These are phyloP conservation scores for Ajuga reptans DNA, from an alignment of 305 asterid species.

Conservation along the genomic window DNA sequence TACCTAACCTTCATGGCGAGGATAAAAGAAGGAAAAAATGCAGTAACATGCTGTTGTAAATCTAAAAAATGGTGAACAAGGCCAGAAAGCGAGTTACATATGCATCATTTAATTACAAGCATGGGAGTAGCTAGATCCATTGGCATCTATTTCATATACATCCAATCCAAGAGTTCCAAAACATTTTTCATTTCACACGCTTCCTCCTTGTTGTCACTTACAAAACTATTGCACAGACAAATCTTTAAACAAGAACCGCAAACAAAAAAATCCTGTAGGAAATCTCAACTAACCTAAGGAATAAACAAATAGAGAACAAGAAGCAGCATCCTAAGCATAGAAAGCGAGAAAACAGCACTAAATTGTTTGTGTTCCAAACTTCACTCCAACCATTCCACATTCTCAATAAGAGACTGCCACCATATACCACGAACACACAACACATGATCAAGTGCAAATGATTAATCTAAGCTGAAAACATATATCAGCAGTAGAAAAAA, in stretches of 20 bases:
- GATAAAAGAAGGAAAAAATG: neutral
- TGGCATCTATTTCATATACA: neutral
- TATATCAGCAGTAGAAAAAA: neutral
- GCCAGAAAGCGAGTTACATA: neutral
- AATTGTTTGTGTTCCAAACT: neutral
- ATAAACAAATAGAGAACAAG: neutral
- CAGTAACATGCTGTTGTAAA: neutral
- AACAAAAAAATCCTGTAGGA: neutral
- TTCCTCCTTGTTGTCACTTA: neutral
- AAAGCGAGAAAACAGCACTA: neutral
- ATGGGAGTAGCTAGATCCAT: neutral
- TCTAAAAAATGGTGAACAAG: too few relatives aligned
- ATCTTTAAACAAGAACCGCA: neutral
- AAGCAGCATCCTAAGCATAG: neutral
- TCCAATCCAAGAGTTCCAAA: neutral
- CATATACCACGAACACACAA: neutral
- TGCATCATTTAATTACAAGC: neutral
- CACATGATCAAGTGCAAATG: neutral
- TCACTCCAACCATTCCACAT: neutral
- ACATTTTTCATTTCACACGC: neutral
- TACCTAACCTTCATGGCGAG: neutral
- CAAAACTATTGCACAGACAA: neutral
- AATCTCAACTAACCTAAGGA: neutral
- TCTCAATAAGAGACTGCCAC: neutral
- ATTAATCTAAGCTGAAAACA: neutral